These are phyloP conservation scores for Anthracocystis walkeri DNA, from an alignment of 1,284 basidiomycete species.

Conservation along the genomic window DNA sequence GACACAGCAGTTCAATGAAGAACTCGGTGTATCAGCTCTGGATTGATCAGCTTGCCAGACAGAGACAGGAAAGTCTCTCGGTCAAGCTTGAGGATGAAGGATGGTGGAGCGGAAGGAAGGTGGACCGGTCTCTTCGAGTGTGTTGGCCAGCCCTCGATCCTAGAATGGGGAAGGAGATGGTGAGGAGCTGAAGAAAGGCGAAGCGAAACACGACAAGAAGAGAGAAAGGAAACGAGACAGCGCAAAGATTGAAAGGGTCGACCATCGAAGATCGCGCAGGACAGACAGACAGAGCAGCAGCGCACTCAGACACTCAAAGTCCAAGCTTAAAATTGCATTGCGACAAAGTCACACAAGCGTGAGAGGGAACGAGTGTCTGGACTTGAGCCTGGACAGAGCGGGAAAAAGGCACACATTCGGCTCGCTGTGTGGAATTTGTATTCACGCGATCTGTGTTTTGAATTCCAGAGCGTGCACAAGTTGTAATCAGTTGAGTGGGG, in stretches of 20 bases:
- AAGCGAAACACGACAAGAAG: slow-evolving; percentile 11
- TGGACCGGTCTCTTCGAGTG: slow-evolving; percentile 4
- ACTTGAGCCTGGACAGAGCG: not conserved
- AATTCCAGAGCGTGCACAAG: not conserved
- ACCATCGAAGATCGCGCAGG: no score
- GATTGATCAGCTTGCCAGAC: slow-evolving; percentile 10
- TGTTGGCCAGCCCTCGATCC: slow-evolving; percentile 22
- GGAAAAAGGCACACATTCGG: not conserved
- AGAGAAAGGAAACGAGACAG: not conserved
- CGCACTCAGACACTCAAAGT: no score
- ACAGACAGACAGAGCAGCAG: no score
- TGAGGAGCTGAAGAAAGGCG: not conserved
- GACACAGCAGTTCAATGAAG: slow-evolving; percentile 21
- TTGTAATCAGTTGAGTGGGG: not conserved
- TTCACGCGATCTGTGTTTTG: slow-evolving; percentile 3
- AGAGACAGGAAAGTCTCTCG: slow-evolving; percentile 7
- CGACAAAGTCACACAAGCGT: not conserved
- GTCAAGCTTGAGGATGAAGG: not conserved
- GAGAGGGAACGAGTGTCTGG: no score
- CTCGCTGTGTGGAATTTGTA: not conserved
- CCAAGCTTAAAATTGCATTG: no score
- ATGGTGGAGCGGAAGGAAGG: not conserved
- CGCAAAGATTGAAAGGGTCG: no score
- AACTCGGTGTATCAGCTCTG: slow-evolving; percentile 13
- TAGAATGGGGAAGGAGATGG: slow-evolving; percentile 1